Percentiles rank a stretch among this genome's conserved stretches.
phyloP scores from a whole-genome alignment of 2,329 filamentous ascomycete genomes.

The Pseudogymnoascus sp. region DNA sequence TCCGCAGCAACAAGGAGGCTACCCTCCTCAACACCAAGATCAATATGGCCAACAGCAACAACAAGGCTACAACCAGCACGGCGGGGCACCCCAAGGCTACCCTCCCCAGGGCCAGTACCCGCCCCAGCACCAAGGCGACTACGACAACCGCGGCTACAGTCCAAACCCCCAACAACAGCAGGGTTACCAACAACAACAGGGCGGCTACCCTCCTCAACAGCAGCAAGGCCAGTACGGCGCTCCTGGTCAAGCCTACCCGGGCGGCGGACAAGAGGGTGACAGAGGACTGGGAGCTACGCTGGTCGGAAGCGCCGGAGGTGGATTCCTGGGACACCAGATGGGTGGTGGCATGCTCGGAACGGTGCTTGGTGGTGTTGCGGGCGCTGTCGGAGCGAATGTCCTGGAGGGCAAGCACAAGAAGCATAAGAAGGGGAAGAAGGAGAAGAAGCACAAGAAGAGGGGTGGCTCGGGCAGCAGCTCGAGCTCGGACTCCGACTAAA shows the following conservation, averaged over 20 bases:
- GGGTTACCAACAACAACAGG: not conserved
- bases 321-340: conserved; percentile 44
- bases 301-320: conserved; percentile 44
- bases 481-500: conserved; percentile 7
- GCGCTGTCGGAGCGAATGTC: conserved; percentile 46
- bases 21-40: conserved; percentile 7
- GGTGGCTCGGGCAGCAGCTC: not conserved
- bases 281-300: conserved; percentile 46
- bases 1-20: conserved; percentile 13
- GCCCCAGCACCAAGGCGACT: conserved; percentile 13
- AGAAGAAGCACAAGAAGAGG: conserved; percentile 15
- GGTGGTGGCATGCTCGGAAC: conserved; percentile 46
- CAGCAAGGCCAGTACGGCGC: conserved; percentile 9
- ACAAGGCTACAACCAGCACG: not conserved
- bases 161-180: conserved; percentile 1
- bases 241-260: conserved; percentile 11
- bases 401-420: conserved; percentile 37
- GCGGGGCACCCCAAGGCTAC: conserved; percentile 13
- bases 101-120: conserved; percentile 20
- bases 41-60: conserved; percentile 5
- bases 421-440: conserved; percentile 23
- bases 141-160: conserved; percentile 15
- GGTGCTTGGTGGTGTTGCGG: conserved; percentile 42
- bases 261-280: conserved; percentile 35
- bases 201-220: conserved; percentile 9